Evolutionary conservation across 148 eudicot species (phyloP).

Genomic region (Diospyros kaki): DNA sequence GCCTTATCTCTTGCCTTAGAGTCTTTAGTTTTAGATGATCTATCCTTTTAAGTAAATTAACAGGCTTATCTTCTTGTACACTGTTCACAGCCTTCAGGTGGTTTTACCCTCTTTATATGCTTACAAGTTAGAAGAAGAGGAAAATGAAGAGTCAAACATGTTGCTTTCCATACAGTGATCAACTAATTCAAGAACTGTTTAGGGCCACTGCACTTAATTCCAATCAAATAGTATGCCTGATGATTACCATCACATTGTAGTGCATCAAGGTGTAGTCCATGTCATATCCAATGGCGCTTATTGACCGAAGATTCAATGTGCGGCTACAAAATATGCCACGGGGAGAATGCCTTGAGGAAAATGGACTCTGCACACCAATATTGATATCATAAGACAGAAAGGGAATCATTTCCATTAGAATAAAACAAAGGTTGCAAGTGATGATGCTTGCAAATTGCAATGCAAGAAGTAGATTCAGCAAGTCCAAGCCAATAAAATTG

Average conservation of each 20-base stretch:
- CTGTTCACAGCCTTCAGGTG: too few relatives aligned
- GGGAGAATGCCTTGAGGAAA: conserved; percentile 67
- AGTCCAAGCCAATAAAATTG: background rate
- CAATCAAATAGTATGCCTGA: background rate
- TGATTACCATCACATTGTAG: conserved; percentile 81
- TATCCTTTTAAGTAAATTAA: too few relatives aligned
- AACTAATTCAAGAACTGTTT: background rate
- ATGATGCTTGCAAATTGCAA: background rate
- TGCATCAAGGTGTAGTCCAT: conserved; percentile 99
- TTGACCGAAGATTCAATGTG: conserved; percentile 86
- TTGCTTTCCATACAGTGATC: background rate
- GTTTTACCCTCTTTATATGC: too few relatives aligned
- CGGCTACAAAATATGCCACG: conserved; percentile 97
- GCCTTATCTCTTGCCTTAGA: too few relatives aligned
- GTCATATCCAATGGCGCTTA: conserved; percentile 96
- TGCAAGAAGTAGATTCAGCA: background rate
- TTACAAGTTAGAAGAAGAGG: too few relatives aligned
- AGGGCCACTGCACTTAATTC: background rate
- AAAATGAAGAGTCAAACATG: background rate
- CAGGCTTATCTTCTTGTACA: too few relatives aligned
- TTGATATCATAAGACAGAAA: conserved; percentile 7
- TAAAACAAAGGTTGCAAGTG: background rate
- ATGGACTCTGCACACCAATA: conserved; percentile 61
- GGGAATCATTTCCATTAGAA: background rate
- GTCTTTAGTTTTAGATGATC: too few relatives aligned